Conservation (phyloP, 306 rosid species). For the Hippophae tibetana region DNA sequence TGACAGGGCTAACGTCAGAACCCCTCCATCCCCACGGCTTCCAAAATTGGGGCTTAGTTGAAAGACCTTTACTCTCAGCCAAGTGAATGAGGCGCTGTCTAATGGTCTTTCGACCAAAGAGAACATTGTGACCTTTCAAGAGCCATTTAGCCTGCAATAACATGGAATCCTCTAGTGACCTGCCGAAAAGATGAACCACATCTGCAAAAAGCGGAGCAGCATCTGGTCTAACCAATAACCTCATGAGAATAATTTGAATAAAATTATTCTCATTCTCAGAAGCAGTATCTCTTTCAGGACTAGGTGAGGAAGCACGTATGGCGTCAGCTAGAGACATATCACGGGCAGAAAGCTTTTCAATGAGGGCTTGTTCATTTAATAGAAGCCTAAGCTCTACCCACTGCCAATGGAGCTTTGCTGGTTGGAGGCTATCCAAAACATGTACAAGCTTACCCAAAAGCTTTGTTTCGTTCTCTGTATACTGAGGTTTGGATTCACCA, state of each 20-base stretch:
- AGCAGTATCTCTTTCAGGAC: conserved; percentile 61
- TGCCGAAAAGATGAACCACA: conserved; percentile 88
- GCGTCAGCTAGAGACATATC: conserved; percentile 67
- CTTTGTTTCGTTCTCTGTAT: conserved; percentile 47
- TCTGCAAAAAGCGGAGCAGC: conserved; percentile 89
- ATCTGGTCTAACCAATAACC: conserved; percentile 95
- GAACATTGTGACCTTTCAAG: conserved; percentile 74
- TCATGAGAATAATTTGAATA: conserved; percentile 72
- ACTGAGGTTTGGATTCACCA: conserved; percentile 46
- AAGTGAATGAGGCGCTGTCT: conserved; percentile 60
- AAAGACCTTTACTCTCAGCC: conserved; percentile 59
- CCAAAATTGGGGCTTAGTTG: conserved; percentile 60
- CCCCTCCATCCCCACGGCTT: conserved; percentile 96
- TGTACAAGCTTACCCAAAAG: conserved; percentile 69
- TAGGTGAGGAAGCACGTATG: conserved; percentile 60
- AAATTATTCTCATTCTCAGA: conserved; percentile 91
- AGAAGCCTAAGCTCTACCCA: conserved; percentile 96
- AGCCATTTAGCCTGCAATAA: conserved; percentile 93
- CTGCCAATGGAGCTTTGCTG: conserved; percentile 97
- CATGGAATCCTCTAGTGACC: conserved; percentile 89
- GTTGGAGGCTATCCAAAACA: conserved; percentile 81
- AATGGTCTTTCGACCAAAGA: conserved; percentile 80
- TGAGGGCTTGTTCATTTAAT: conserved; percentile 80
- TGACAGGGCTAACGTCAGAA: conserved; percentile 31
- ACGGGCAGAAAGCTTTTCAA: conserved; percentile 55